These are phyloP conservation scores for Syncephalis fuscata DNA, from an alignment of 371 early-diverging fungal species.

Conservation along the genomic window DNA sequence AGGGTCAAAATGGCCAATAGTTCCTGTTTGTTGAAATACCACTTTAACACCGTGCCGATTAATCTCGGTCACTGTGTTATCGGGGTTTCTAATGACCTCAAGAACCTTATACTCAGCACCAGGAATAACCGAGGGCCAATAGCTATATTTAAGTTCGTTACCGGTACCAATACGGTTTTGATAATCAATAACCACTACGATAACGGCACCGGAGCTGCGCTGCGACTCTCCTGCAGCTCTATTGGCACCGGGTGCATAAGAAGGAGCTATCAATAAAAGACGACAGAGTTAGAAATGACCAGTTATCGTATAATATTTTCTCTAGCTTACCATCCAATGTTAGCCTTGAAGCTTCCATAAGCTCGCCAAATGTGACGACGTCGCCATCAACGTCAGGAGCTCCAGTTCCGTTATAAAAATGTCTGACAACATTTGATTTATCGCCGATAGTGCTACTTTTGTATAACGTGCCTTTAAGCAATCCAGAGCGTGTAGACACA, in stretches of 20 bases:
- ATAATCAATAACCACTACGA: conserved; percentile 26
- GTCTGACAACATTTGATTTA: too few relatives aligned
- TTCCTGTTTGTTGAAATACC: conserved; percentile 26
- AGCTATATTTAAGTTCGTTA: conserved; percentile 16
- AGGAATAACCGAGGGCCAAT: conserved; percentile 17
- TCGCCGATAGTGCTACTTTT: neutral
- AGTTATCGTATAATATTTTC: neutral
- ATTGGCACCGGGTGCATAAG: conserved; percentile 9
- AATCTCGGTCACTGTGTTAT: conserved; percentile 19
- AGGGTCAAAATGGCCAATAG: conserved; percentile 27
- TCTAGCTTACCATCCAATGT: conserved; percentile 7
- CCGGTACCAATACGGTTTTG: conserved; percentile 12
- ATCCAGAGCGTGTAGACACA: conserved; percentile 16
- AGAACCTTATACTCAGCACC: conserved; percentile 28
- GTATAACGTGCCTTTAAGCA: conserved; percentile 11
- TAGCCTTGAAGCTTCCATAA: conserved; percentile 15
- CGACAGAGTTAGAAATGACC: neutral
- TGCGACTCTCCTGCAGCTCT: conserved; percentile 15
- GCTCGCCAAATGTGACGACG: conserved; percentile 16
- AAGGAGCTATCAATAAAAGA: conserved; percentile 4
- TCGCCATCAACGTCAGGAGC: conserved; percentile 15
- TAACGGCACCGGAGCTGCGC: conserved; percentile 22
- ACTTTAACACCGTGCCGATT: conserved; percentile 32
- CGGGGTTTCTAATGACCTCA: conserved; percentile 17
- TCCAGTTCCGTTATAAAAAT: neutral